Base-by-base conservation (phyloP, 139 green algal species). In the Coelastrella sp. region DNA sequence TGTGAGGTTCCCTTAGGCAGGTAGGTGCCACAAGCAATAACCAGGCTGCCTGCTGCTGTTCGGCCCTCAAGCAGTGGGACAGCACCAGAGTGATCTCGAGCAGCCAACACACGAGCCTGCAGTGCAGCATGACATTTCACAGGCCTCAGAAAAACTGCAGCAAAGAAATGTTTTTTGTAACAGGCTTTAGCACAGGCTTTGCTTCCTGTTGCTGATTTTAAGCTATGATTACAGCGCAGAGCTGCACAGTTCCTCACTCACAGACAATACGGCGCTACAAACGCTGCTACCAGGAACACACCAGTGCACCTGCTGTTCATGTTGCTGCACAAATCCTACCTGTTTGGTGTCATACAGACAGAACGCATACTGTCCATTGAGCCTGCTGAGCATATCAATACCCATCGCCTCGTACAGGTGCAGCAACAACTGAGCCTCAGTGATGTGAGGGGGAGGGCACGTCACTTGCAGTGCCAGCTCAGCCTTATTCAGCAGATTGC, bases 311-410 rank as follows among this genome's bases (percentile, higher is more conserved):
- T 72, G 63, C 63, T 72, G 63, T 17, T 5, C 63, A 72, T 72
- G 63, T 17, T 72, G 63, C 63, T 22, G 12, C 63, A 72, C 63
- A 14, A 5, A 17, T 17, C 74, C 58, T 87, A 94, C 90, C 89
- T 90, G 92, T 76, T 92, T 94, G 70, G 88, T 90, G 66, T 95
- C 93, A 65, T 93, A 95, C 20, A 95, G 91, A 68, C 92, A 93
- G 70, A 95, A 94, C 3, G 93, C 87, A 82, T 94, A 95, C 66
- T 91, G 63, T 12, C 93, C 93, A 7, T 92, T 60, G 49, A 95
- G 92, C 78, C 89, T 89, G 14, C 86, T 85, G 65, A 95, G 89
- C 92, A 95, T 89, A 11, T 92, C 92, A 49, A 93, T 87, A 9
- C 93, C 93, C 7, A 90, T 73, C 22, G 85, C 74, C 7, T 72